Conservation (phyloP, 139 green algal species). For the Eudorina sp. region DNA sequence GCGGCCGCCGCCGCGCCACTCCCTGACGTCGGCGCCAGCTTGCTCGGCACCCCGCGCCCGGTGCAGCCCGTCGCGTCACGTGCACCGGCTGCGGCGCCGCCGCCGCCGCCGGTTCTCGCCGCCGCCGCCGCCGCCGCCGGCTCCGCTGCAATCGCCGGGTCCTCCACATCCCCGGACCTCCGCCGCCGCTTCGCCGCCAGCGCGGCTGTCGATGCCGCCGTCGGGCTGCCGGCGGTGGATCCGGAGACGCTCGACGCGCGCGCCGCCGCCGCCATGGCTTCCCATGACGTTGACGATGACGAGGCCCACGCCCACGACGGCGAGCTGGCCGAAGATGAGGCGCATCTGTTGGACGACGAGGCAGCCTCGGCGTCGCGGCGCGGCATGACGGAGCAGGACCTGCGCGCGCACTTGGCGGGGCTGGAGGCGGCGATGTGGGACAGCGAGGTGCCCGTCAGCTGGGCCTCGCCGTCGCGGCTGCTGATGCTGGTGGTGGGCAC, state of each 20-base stretch:
- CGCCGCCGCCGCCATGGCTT: background rate
- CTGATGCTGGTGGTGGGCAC: background rate
- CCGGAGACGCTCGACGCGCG: too few species aligned
- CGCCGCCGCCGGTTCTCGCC: background rate
- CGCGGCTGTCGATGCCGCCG: background rate
- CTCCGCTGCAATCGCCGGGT: background rate
- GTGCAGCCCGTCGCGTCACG: too few species aligned
- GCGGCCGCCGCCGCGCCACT: background rate
- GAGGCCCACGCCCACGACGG: background rate
- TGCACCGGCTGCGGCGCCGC: background rate
- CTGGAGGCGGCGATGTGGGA: conserved; percentile 58
- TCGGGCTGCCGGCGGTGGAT: background rate
- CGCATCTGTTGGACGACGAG: background rate
- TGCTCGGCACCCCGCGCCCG: too few species aligned
- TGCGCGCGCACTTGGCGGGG: conserved; percentile 26
- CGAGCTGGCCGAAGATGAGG: background rate
- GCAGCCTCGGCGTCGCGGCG: background rate
- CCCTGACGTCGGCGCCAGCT: background rate
- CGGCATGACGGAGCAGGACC: conserved; percentile 20
- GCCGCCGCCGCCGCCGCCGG: background rate
- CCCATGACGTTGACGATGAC: background rate
- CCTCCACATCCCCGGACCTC: background rate
- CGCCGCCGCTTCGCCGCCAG: conserved; percentile 22
- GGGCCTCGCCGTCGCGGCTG: background rate
- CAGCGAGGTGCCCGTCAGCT: conserved; percentile 39